Evolutionary conservation across 1,139 yeast species (phyloP), one percentile per base, ranked within the genome.

Genomic region (Yamadazyma oceani): DNA sequence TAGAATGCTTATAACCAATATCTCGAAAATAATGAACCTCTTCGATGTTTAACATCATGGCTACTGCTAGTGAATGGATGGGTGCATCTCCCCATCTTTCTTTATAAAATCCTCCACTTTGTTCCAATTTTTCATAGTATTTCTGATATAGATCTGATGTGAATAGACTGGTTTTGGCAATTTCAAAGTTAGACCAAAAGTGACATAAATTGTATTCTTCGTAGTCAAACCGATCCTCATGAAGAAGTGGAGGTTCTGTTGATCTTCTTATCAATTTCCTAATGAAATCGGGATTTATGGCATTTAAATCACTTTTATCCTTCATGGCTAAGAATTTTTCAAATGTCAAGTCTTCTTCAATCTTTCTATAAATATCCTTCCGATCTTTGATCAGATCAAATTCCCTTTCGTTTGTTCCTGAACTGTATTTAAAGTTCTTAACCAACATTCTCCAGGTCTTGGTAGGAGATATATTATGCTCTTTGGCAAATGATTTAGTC

Each of bases 11-110:
- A 58, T 89, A 89, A 0, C 96, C 97, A 48, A 89, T 83, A 54
- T 89, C 97, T 47, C 96, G 66, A 63, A 89, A 89, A 59, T 89
- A 89, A 61, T 89, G 97, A 10, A 89, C 67, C 41, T 88, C 87
- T 4, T 76, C 66, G 2, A 81, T 57, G 38, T 82, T 73, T 32
- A 88, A 63, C 53, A 84, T 68, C 74, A 89, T 70, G 0, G 88
- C 94, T 5, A 85, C 75, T 0, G 92, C 97, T 16, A 89, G 64
- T 2, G 95, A 83, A 58, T 88, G 97, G 2, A 89, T 80, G 0
- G 96, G 95, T 0, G 96, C 96, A 67, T 89, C 97, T 1, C 97
- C 97, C 96, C 96, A 89, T 53, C 96, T 65, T 57, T 89, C 96
- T 37, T 74, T 73, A 71, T 80, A 87, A 54, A 89, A 89, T 0